phyloP scores from a whole-genome alignment of 805 yeast species.

The Yarrowia sp. region DNA sequence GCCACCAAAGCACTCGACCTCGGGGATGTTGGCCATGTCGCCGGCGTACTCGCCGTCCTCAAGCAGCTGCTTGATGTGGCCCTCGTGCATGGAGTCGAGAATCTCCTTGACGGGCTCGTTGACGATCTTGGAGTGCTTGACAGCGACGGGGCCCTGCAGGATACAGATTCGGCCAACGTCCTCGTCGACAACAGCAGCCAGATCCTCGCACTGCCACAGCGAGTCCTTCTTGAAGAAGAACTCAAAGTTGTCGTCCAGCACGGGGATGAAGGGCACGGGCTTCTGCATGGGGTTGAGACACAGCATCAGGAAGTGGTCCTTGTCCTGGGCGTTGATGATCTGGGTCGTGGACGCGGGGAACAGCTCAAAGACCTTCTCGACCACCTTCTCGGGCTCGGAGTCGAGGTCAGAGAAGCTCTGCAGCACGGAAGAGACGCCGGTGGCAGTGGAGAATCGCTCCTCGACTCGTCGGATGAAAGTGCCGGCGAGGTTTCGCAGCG shows the following conservation, averaged over 20 bases:
- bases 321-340: constrained; percentile 90
- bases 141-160: constrained; percentile 97
- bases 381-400: constrained; percentile 55
- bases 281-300: constrained; percentile 84
- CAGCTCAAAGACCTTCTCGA: constrained; percentile 58
- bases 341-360: constrained; percentile 78
- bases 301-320: constrained; percentile 82
- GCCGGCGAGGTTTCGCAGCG: constrained; percentile 84
- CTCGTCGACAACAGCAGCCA: constrained; percentile 91
- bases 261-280: constrained; percentile 98
- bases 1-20: constrained; percentile 85
- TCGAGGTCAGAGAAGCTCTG: constrained; percentile 70
- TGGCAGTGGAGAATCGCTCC: constrained; percentile 77
- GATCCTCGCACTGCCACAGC: constrained; percentile 96
- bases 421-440: constrained; percentile 55
- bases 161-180: constrained; percentile 99
- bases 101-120: constrained; percentile 92
- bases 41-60: constrained; percentile 62
- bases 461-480: constrained; percentile 89
- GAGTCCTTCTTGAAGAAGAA: constrained; percentile 98
- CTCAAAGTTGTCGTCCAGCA: constrained; percentile 89
- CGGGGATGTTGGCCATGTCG: constrained; percentile 73
- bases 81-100: constrained; percentile 83
- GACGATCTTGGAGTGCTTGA: constrained; percentile 79
- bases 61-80: constrained; percentile 72